These are phyloP conservation scores for Fraxinus latifolia DNA, from an alignment of 305 asterid species.

Conservation along the genomic window DNA sequence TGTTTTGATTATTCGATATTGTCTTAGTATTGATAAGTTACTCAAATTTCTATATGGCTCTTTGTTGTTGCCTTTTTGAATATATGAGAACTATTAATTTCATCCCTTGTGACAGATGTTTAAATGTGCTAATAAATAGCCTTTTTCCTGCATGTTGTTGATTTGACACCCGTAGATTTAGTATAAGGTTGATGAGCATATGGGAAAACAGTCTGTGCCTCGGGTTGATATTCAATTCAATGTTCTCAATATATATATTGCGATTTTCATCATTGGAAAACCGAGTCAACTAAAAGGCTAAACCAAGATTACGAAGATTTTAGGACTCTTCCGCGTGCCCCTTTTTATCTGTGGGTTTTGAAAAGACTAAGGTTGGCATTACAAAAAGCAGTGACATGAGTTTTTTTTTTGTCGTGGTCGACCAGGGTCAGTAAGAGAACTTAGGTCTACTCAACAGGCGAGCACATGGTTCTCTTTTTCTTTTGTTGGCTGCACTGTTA, in stretches of 20 bases:
- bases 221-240: neutral
- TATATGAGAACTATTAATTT: constrained; percentile 14
- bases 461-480: neutral
- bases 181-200: too few species aligned
- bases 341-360: neutral
- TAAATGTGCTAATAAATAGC: neutral
- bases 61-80: constrained; percentile 2
- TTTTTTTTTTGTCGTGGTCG: neutral
- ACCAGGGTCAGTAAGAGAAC: neutral
- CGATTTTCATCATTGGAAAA: neutral
- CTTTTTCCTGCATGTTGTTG: neutral
- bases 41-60: constrained; percentile 12
- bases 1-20: constrained; percentile 12
- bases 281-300: neutral
- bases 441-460: neutral
- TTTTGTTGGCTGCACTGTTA: neutral
- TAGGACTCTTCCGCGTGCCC: neutral
- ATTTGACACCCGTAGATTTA: neutral
- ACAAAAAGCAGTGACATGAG: neutral
- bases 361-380: neutral
- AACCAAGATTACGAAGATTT: neutral
- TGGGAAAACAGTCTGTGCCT: neutral
- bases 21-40: constrained; percentile 12
- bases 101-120: neutral
- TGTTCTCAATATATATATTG: neutral